Evolutionary conservation across 768 basidiomycete species (phyloP).

Genomic region (Podaxis rugospora): DNA sequence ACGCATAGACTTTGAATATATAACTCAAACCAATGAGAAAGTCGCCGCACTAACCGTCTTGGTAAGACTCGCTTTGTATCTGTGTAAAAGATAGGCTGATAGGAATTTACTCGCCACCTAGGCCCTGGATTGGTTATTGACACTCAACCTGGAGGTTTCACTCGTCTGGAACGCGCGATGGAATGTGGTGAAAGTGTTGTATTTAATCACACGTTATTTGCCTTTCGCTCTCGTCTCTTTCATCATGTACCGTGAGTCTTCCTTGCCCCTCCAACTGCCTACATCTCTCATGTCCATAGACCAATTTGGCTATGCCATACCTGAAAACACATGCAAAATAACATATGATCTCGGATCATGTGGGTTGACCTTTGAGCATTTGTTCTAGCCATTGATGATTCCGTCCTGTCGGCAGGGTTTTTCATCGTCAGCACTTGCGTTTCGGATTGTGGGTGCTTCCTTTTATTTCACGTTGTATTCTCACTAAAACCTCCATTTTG

Average conservation of each 20-base stretch:
- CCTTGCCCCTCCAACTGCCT: neutral
- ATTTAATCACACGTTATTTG: slow-evolving; percentile 1
- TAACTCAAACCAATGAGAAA: neutral
- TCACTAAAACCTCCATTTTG: neutral
- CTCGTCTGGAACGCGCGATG: neutral
- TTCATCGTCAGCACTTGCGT: neutral
- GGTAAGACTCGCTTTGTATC: neutral
- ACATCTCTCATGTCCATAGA: neutral
- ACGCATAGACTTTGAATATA: neutral
- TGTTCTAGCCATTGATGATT: neutral
- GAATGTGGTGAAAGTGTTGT: neutral
- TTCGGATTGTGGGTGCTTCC: neutral
- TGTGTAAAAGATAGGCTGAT: neutral
- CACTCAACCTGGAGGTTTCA: neutral
- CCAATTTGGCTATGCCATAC: neutral
- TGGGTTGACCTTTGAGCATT: neutral
- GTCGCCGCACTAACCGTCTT: neutral
- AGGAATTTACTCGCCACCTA: neutral
- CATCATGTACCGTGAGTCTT: neutral
- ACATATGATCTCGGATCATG: neutral
- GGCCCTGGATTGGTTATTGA: neutral
- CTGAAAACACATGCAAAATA: neutral
- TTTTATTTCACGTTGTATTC: neutral
- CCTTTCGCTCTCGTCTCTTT: neutral
- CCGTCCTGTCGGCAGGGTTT: neutral